Conservation (phyloP, 73 alveolate species). For the Paramecium caudatum region DNA sequence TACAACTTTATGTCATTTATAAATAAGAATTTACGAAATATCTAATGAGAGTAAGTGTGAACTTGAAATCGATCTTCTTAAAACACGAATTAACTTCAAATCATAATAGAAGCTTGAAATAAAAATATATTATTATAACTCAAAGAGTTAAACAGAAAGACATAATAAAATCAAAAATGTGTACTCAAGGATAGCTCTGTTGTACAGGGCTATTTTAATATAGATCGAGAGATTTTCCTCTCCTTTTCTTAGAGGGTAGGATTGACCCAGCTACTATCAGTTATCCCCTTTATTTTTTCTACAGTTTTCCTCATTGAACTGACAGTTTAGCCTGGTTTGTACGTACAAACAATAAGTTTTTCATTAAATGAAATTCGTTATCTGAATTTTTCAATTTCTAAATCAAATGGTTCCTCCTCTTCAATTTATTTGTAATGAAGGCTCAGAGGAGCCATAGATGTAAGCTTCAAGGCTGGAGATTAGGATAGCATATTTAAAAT, state of each 20-base stretch:
- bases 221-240: not conserved
- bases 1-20: no score
- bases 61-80: no score
- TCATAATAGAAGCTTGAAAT: no score
- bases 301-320: not conserved
- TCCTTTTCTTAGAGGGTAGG: not conserved
- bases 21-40: no score
- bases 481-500: not conserved
- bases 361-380: not conserved
- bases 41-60: no score
- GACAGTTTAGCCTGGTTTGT: conserved; percentile 9
- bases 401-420: not conserved
- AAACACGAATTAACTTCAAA: no score
- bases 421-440: not conserved
- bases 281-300: not conserved
- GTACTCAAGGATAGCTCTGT: no score
- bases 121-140: no score
- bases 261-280: not conserved
- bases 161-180: no score
- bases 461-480: not conserved
- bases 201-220: not conserved
- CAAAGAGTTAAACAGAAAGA: no score
- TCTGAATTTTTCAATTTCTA: not conserved
- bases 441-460: conserved; percentile 7
- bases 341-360: conserved; percentile 2